Evolutionary conservation across 2,329 filamentous ascomycete genomes (phyloP).

Genomic region (Neonectria neomacrospora): DNA sequence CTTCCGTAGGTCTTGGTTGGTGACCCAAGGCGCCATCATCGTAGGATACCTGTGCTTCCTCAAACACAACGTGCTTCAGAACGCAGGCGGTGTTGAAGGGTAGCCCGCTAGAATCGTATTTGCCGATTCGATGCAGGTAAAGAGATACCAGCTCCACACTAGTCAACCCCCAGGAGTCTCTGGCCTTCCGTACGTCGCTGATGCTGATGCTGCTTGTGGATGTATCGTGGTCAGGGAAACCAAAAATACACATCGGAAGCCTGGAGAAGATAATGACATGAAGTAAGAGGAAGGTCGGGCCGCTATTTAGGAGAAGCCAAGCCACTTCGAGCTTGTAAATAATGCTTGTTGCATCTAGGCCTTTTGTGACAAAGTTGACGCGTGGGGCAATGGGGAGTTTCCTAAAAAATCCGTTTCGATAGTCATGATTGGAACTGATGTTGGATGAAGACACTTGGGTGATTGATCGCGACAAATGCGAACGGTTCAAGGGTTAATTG

Average conservation of each 20-base stretch:
- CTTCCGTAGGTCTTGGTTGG: constrained; percentile 53
- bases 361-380: not conserved
- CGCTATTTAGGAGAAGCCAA: not conserved
- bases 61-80: constrained; percentile 41
- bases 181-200: constrained; percentile 37
- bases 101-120: constrained; percentile 40
- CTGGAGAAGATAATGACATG: not conserved
- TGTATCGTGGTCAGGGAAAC: not conserved
- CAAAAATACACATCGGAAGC: too few species aligned
- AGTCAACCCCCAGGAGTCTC: constrained; percentile 31
- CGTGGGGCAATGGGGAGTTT: not conserved
- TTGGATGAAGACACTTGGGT: not conserved
- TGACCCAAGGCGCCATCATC: constrained; percentile 29
- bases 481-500: not conserved
- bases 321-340: not conserved
- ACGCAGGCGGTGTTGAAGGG: constrained; percentile 44
- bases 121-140: constrained; percentile 42
- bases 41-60: constrained; percentile 44
- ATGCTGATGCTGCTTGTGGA: too few species aligned
- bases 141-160: constrained; percentile 43
- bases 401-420: not conserved
- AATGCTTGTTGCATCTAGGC: too few species aligned
- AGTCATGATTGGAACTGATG: too few species aligned
- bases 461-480: not conserved
- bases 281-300: not conserved